Base-by-base conservation (phyloP, 805 yeast genomes). In the Candida tammaniensis region DNA sequence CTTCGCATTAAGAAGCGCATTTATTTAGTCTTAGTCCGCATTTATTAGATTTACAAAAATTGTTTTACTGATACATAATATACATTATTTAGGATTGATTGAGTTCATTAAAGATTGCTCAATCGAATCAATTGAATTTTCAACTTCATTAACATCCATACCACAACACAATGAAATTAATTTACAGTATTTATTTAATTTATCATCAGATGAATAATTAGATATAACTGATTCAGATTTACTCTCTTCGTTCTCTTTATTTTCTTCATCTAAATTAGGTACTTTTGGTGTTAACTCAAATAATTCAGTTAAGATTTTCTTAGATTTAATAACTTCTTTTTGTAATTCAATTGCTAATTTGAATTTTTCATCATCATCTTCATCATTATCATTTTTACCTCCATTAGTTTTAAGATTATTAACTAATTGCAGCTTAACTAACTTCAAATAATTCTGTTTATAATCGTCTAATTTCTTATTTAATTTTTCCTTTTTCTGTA, bases 111-210 rank as follows among this genome's bases (percentile, higher is more conserved):
- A 56, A 12, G 67, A 59, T 37, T 62, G 60, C 44, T 67, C 73
- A 23, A 67, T 63, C 40, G 62, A 51, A 39, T 66, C 70, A 31
- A 67, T 66, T n/a, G 65, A 57, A 22, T 48, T 50, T 36, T 67
- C 70, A 24, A 65, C 69, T 28, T 67, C 71, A 22, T 50, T 45
- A 34, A 63, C 42, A 27, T 59, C 46, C 69, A 67, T 62, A 10
- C 69, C 73, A 37, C 72, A 67, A 39, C 72, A 64, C 16, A 60
- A 44, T 10, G 72, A 57, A 6, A 67, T 61, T 36, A 67, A 51
- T 39, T 56, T 55, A 42, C 70, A 62, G 42, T 67, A 67, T 41
- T 67, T 67, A 48, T 54, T 53, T 20, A 65, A 50, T 29, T 52
- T 54, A 37, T 63, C 68, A 24, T 55, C 56, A 5, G 50, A 39